phyloP scores from a whole-genome alignment of 345 rosid genomes.

The Arabidopsis suecica region DNA sequence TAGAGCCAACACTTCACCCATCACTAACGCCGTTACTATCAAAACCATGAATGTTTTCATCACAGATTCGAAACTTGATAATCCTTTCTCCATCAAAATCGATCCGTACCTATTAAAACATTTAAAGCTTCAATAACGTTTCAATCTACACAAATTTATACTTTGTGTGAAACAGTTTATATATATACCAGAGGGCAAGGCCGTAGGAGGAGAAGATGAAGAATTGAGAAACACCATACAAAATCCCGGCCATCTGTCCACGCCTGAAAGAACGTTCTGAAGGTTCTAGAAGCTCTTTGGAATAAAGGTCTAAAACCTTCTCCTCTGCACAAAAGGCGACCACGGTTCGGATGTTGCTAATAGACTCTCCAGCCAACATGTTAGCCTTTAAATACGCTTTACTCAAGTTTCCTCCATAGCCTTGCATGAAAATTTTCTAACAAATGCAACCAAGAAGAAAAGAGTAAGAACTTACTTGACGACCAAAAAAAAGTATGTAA shows the following conservation, averaged over 20 bases:
- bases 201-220: conserved; percentile 97
- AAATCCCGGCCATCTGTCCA: conserved; percentile 88
- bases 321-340: conserved; percentile 94
- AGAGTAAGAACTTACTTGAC: neutral
- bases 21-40: conserved; percentile 91
- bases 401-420: conserved; percentile 92
- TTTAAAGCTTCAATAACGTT: neutral
- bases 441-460: conserved; percentile 10
- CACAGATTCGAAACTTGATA: conserved; percentile 77
- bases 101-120: conserved; percentile 45
- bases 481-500: neutral
- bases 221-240: conserved; percentile 92
- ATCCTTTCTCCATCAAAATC: conserved; percentile 73
- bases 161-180: neutral
- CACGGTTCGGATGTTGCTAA: conserved; percentile 91
- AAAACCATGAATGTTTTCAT: conserved; percentile 96
- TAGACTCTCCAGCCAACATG: conserved; percentile 93
- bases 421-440: conserved; percentile 96
- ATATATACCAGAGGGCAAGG: conserved; percentile 74
- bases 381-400: conserved; percentile 95
- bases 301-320: conserved; percentile 79
- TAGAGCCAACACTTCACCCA: conserved; percentile 94
- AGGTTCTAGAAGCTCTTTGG: conserved; percentile 79
- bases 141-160: neutral
- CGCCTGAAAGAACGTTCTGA: conserved; percentile 73